These are phyloP conservation scores for Boletus patriciae DNA, from an alignment of 768 basidiomycete species.

Conservation along the genomic window DNA sequence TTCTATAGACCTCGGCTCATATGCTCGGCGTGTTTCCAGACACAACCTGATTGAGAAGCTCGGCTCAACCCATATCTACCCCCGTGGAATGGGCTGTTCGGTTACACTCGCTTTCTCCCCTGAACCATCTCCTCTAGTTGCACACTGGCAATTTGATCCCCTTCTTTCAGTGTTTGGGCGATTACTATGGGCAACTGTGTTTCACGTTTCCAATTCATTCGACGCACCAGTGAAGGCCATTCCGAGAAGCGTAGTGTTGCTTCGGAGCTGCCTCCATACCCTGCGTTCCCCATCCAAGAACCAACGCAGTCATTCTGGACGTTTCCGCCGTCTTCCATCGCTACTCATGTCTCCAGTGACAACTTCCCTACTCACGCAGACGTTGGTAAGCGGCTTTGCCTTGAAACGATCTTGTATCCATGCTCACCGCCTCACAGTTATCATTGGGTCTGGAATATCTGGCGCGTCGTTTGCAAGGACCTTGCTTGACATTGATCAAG, in stretches of 20 bases:
- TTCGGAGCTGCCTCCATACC: constrained; percentile 8
- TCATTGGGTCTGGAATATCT: constrained; percentile 58
- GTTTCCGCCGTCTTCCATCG: constrained; percentile 49
- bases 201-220: constrained; percentile 13
- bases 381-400: constrained; percentile 36
- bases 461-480: constrained; percentile 45
- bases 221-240: not conserved
- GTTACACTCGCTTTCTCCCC: not conserved
- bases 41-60: constrained; percentile 14
- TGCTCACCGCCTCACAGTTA: constrained; percentile 29
- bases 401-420: not conserved
- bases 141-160: not conserved
- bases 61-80: constrained; percentile 14
- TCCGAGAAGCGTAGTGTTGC: constrained; percentile 1
- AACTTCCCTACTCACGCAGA: constrained; percentile 54
- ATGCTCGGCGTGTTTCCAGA: not conserved
- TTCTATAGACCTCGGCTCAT: not conserved
- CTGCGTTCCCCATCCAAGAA: constrained; percentile 52
- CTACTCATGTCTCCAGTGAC: constrained; percentile 26
- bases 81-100: constrained; percentile 4
- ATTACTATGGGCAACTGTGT: constrained; percentile 28
- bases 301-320: constrained; percentile 68
- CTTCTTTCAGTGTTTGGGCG: constrained; percentile 5
- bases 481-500: constrained; percentile 32
- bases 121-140: not conserved